phyloP scores from a whole-genome alignment of 768 basidiomycete genomes.

The Dentipellis sp. region DNA sequence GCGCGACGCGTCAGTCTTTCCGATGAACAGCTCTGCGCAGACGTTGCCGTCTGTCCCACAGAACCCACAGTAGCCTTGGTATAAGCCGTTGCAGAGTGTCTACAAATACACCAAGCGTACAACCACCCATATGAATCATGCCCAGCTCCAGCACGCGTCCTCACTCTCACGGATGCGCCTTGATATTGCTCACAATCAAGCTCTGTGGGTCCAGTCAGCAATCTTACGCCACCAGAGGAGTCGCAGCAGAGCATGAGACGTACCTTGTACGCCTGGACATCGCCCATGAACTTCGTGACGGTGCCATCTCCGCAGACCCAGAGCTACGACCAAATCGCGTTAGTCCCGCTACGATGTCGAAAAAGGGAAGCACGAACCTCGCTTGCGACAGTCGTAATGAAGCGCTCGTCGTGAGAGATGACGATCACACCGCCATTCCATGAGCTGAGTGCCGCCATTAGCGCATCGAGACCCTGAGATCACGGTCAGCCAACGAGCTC shows the following conservation, averaged over 20 bases:
- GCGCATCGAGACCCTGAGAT: constrained; percentile 82
- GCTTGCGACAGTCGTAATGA: constrained; percentile 83
- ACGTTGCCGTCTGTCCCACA: no score
- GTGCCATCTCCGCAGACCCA: constrained; percentile 90
- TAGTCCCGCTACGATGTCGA: neutral
- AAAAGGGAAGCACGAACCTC: constrained; percentile 40
- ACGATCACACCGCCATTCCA: constrained; percentile 93
- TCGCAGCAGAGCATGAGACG: constrained; percentile 6
- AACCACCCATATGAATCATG: no score
- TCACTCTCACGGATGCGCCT: constrained; percentile 36
- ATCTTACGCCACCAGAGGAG: neutral
- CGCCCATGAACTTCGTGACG: constrained; percentile 77
- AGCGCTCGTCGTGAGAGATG: constrained; percentile 93
- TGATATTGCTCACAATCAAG: constrained; percentile 67
- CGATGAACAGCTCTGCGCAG: no score
- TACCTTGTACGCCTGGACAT: constrained; percentile 89
- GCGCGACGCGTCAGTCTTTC: no score
- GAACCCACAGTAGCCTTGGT: no score
- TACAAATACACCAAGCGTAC: no score
- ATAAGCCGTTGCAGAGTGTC: no score
- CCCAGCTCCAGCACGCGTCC: no score
- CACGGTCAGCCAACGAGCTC: neutral
- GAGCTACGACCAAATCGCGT: constrained; percentile 36
- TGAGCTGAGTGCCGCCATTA: constrained; percentile 70
- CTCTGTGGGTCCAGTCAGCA: constrained; percentile 33